Conservation (phyloP, 1,139 yeast genomes). For the Suhomyces yuchorum region DNA sequence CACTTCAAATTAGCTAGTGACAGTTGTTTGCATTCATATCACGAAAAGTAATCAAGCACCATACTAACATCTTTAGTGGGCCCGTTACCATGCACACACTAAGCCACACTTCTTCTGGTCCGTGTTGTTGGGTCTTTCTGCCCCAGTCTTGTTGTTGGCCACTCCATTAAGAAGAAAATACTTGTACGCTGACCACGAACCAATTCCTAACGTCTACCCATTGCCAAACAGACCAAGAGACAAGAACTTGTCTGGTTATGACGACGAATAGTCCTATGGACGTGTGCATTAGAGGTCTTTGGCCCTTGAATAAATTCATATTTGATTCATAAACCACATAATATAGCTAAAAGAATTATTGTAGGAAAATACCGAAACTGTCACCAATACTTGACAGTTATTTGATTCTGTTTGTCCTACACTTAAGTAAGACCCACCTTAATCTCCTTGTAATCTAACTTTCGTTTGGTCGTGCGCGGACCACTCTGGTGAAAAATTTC, state of each 20-base stretch:
- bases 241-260: constrained; percentile 53
- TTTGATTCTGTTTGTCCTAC: too few relatives aligned
- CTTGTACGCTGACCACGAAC: constrained; percentile 66
- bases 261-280: constrained; percentile 38
- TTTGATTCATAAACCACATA: constrained; percentile 3
- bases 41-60: not conserved
- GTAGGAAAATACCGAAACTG: not conserved
- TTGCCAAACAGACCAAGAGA: constrained; percentile 61
- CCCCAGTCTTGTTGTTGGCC: constrained; percentile 62
- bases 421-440: too few relatives aligned
- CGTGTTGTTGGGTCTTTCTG: constrained; percentile 65
- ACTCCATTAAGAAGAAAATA: constrained; percentile 74
- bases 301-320: constrained; percentile 4
- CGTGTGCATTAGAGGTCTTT: constrained; percentile 12
- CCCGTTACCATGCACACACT: constrained; percentile 77
- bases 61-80: constrained; percentile 56
- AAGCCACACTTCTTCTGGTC: constrained; percentile 78
- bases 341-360: not conserved
- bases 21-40: too few relatives aligned
- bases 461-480: constrained; percentile 9
- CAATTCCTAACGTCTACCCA: constrained; percentile 72
- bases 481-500: constrained; percentile 6
- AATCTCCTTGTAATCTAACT: too few relatives aligned
- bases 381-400: not conserved
- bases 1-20: too few relatives aligned